Conservation (phyloP, 176 grass and related monocot species). For the Urochloa ruziziensis region DNA sequence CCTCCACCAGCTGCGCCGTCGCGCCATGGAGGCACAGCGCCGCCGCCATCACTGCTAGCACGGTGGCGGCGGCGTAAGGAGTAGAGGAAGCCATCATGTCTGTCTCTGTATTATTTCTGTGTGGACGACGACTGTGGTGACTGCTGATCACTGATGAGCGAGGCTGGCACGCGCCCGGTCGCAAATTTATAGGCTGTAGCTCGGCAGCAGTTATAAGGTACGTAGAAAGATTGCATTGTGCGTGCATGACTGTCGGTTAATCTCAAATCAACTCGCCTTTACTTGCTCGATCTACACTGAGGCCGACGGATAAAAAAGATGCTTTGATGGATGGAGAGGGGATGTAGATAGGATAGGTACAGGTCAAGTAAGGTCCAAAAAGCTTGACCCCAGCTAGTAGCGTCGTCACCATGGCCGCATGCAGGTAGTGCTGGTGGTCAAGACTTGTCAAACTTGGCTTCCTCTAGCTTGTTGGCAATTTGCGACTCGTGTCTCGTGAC, state of each 20-base stretch:
- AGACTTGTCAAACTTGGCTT: constrained; percentile 6
- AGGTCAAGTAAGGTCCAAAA: background rate
- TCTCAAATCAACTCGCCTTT: background rate
- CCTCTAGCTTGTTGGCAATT: background rate
- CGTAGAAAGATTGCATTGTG: too few species aligned
- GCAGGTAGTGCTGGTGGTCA: too few species aligned
- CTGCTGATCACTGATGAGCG: background rate
- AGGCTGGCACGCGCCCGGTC: background rate
- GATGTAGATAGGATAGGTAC: background rate
- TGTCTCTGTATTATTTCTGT: background rate
- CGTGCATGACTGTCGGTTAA: background rate
- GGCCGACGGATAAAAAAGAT: too few species aligned
- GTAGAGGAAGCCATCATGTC: background rate
- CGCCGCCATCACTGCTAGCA: background rate
- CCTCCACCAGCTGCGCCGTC: constrained; percentile 40
- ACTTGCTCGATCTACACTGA: background rate
- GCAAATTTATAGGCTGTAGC: background rate
- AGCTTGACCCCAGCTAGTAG: background rate
- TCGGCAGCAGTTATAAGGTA: too few species aligned
- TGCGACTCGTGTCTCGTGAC: background rate
- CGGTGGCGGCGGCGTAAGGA: too few species aligned
- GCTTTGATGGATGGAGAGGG: background rate
- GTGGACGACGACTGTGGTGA: too few species aligned
- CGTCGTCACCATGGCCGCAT: background rate
- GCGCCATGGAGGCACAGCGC: background rate